phyloP scores from a whole-genome alignment of 805 yeast species.

The Yamadazyma tumulicola region DNA sequence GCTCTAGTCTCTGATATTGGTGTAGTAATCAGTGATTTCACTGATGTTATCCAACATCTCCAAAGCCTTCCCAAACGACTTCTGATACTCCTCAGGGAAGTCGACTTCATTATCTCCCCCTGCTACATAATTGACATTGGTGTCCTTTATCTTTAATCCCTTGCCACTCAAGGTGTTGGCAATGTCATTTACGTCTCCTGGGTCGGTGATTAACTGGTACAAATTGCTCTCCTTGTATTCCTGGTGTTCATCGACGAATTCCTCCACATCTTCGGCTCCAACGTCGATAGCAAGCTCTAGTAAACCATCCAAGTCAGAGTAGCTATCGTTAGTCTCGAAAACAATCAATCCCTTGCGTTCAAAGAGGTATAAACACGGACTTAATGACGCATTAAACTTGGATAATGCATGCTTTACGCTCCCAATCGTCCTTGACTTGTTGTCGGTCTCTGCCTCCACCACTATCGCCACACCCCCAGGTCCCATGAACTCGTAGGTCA shows the following conservation, averaged over 20 bases:
- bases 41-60: conserved; percentile 68
- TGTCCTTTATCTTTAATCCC: conserved; percentile 61
- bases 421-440: conserved; percentile 77
- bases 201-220: conserved; percentile 56
- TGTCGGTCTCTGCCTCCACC: conserved; percentile 85
- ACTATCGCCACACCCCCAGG: conserved; percentile 89
- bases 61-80: conserved; percentile 55
- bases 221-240: conserved; percentile 33
- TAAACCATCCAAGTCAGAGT: conserved; percentile 54
- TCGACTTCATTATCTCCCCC: conserved; percentile 57
- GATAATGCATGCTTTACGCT: conserved; percentile 71
- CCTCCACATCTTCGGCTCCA: conserved; percentile 78
- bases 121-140: conserved; percentile 67
- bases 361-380: conserved; percentile 78
- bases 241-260: conserved; percentile 38
- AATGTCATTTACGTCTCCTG: conserved; percentile 57
- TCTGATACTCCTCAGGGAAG: conserved; percentile 49
- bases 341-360: conserved; percentile 72
- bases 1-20: conserved; percentile 42
- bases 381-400: conserved; percentile 63
- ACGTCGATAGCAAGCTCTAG: conserved; percentile 74
- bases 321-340: conserved; percentile 34
- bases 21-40: conserved; percentile 78
- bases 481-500: conserved; percentile 85
- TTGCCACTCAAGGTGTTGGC: conserved; percentile 53